Evolutionary conservation across 371 early-diverging fungal genomes (phyloP).

Genomic region (Saksenaea oblongispora): DNA sequence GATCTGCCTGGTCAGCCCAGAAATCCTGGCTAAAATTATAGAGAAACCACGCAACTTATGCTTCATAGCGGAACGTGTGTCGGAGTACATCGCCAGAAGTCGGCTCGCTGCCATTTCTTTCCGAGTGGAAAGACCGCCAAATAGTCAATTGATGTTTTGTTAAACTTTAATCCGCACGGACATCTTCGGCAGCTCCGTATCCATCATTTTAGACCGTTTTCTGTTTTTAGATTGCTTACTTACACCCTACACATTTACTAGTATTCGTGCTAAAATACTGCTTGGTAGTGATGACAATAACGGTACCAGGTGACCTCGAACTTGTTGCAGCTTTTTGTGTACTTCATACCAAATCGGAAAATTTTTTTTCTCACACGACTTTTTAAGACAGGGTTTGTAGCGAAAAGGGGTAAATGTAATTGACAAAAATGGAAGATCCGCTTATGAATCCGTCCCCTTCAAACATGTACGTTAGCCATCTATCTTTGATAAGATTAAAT

Average conservation of each 20-base stretch:
- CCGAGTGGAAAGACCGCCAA: neutral
- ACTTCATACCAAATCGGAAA: too few species aligned
- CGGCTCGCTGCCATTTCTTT: neutral
- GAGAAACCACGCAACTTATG: neutral
- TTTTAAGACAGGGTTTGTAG: neutral
- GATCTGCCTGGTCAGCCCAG: neutral
- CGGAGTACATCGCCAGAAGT: neutral
- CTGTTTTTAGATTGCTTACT: neutral
- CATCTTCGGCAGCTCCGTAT: neutral
- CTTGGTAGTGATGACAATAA: neutral
- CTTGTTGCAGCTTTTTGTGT: neutral
- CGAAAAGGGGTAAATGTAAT: too few species aligned
- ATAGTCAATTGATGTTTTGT: neutral
- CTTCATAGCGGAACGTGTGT: neutral
- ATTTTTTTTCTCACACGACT: neutral
- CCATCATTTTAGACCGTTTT: neutral
- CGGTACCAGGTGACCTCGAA: neutral
- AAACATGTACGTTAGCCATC: too few species aligned
- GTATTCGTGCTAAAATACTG: too few species aligned
- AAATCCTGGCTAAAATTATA: neutral
- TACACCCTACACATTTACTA: neutral
- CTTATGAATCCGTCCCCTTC: too few species aligned
- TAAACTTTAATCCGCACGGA: constrained; percentile 6
- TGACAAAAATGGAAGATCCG: too few species aligned
- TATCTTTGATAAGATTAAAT: too few species aligned